These are phyloP conservation scores for Cladosporium sphaerospermum DNA, from an alignment of 2,329 filamentous ascomycete genomes.

Conservation along the genomic window DNA sequence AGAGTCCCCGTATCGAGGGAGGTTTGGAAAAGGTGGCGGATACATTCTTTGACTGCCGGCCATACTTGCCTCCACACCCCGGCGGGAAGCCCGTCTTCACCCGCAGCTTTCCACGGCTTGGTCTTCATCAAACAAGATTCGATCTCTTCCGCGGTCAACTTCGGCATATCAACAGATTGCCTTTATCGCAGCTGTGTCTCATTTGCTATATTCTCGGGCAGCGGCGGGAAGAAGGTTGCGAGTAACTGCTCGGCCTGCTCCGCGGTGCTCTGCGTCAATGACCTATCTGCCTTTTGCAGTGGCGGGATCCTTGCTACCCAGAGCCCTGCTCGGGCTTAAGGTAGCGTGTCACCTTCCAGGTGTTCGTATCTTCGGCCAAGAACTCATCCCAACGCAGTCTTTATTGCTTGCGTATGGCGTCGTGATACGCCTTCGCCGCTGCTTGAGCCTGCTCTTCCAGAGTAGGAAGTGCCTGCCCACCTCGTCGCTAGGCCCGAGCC, in stretches of 20 bases:
- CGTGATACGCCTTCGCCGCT: background rate
- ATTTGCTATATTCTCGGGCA: background rate
- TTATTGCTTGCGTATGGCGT: background rate
- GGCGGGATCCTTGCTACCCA: background rate
- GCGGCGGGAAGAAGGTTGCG: background rate
- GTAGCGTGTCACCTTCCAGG: background rate
- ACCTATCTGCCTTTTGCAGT: background rate
- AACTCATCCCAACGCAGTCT: background rate
- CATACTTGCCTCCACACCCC: no score
- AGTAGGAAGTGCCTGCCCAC: background rate
- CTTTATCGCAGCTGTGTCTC: no score
- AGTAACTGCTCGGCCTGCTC: background rate
- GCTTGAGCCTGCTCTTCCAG: background rate
- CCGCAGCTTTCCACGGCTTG: no score
- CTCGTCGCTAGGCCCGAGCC: background rate
- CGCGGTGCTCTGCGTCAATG: background rate
- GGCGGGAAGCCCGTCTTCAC: no score
- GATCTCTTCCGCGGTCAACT: no score
- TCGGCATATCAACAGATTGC: no score
- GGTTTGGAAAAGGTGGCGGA: no score
- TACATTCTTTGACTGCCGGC: no score
- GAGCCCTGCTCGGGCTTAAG: background rate
- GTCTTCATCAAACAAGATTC: no score
- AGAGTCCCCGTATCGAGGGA: no score
- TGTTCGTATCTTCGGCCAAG: background rate